Conservation (phyloP, 1,139 yeast genomes). For the Geotrichum armillariae region DNA sequence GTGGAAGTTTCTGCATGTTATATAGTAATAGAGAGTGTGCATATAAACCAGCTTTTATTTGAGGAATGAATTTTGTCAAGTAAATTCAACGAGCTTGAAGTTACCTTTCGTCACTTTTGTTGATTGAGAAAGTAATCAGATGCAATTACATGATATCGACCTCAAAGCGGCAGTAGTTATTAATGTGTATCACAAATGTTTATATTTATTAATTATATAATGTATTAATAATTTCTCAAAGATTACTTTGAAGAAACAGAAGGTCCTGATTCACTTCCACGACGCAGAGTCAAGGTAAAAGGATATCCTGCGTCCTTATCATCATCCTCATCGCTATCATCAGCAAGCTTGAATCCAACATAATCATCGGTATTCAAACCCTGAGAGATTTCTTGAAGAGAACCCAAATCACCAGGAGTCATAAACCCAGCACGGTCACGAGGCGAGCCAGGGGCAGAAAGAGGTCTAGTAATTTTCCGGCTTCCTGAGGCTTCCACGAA, state of each 20-base stretch:
- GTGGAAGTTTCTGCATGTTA: no score
- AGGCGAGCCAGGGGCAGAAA: slow-evolving; percentile 96
- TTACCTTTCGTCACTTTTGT: no score
- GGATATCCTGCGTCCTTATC: slow-evolving; percentile 27
- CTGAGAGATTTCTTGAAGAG: slow-evolving; percentile 83
- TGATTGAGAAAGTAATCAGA: no score
- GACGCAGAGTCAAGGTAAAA: slow-evolving; percentile 26
- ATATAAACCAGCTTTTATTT: no score
- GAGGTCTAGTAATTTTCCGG: slow-evolving; percentile 82
- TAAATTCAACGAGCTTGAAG: no score
- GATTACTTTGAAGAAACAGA: not conserved
- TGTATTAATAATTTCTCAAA: no score
- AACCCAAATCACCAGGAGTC: slow-evolving; percentile 99
- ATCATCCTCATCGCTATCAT: slow-evolving; percentile 43
- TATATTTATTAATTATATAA: no score
- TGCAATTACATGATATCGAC: no score
- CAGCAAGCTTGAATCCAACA: slow-evolving; percentile 62
- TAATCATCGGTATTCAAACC: slow-evolving; percentile 78
- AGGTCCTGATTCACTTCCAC: slow-evolving; percentile 6
- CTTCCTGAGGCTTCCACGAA: slow-evolving; percentile 38
- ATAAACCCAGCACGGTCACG: slow-evolving; percentile 59
- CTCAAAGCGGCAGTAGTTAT: no score
- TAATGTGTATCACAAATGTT: no score
- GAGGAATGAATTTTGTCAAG: no score
- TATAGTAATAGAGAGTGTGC: no score